Evolutionary conservation across 306 rosid genomes (phyloP).

Genomic region (Vigna mungo): DNA sequence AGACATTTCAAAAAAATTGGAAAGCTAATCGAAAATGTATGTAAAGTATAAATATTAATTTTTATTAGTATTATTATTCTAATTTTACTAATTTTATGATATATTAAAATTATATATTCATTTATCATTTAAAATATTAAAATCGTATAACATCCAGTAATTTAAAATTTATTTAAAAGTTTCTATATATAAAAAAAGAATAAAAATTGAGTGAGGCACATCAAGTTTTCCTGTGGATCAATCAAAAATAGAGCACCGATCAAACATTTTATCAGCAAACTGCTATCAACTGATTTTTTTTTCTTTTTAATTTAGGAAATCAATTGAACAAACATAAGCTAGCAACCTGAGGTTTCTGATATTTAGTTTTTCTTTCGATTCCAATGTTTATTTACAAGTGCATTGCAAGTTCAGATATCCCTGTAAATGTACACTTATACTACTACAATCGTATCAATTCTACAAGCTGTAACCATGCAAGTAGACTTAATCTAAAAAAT

Average conservation of each 20-base stretch:
- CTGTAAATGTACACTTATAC: slow-evolving; percentile 30
- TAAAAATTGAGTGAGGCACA: too few species aligned
- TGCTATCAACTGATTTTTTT: neutral
- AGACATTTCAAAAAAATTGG: too few species aligned
- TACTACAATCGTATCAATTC: slow-evolving; percentile 27
- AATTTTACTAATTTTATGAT: too few species aligned
- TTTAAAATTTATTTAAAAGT: too few species aligned
- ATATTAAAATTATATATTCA: too few species aligned
- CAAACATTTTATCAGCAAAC: neutral
- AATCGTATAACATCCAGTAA: too few species aligned
- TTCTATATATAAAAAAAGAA: too few species aligned
- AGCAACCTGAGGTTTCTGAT: slow-evolving; percentile 11
- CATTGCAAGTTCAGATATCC: slow-evolving; percentile 6
- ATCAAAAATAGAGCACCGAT: neutral
- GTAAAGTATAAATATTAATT: too few species aligned
- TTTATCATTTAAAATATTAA: too few species aligned
- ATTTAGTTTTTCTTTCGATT: neutral
- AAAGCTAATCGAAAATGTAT: too few species aligned
- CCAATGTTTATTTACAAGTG: slow-evolving; percentile 36
- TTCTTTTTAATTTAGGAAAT: neutral
- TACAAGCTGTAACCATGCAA: slow-evolving; percentile 18
- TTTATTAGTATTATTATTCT: too few species aligned
- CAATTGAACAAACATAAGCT: neutral
- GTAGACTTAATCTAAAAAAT: neutral
- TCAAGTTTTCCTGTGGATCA: too few species aligned